Base-by-base conservation (phyloP, 1,139 yeast species). In the Hanseniaspora uvarum region DNA sequence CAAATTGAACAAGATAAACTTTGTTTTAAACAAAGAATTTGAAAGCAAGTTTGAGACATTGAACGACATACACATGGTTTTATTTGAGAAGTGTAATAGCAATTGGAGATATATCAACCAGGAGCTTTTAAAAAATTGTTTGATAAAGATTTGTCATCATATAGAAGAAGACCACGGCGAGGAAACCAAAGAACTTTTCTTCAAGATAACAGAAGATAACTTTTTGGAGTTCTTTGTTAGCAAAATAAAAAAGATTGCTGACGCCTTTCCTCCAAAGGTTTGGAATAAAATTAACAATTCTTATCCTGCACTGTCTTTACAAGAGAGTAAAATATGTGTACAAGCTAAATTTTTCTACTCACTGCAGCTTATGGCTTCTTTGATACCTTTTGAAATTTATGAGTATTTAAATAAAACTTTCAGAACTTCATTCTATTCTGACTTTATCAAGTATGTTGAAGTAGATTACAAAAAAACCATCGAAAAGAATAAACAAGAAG, bases 401-500 rank as follows among this genome's bases (percentile, higher is more conserved):
- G 23, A 16, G 1, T 41, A 21, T 41, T 19, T 41, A 12, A 34
- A 41, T 18, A 19, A 36, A 6, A 31, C 36, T 18, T 49, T 49
- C 18, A 41, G 36, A 19, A 18, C 12, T 16, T 21, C 41, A 12
- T 16, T 41, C 5, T 49, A 49, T 34, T 43, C 41, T 4, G 38
- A 41, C 26, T 49, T 49, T 19, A 26, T 41, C n/a, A 34, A 26
- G 3, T 41, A 24, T 30, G 36, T 34, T 11, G 60, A 61, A 1
- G 60, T 60, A 19, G 58, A 60, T 3, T 53, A 56, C 30, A 44
- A 68, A 73, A 1, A 77, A 86, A 0, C 70, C 92, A 54, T 83
- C 83, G 61, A 74, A 84, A 23, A 81, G 87, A 63, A 64, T 84
- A 49, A 83, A 78, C 46, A 30, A 14, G 46, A 44, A 21, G 38